These are phyloP conservation scores for Plasmodiophora brassicae DNA, from an alignment of 208 protist genomes.

Conservation along the genomic window DNA sequence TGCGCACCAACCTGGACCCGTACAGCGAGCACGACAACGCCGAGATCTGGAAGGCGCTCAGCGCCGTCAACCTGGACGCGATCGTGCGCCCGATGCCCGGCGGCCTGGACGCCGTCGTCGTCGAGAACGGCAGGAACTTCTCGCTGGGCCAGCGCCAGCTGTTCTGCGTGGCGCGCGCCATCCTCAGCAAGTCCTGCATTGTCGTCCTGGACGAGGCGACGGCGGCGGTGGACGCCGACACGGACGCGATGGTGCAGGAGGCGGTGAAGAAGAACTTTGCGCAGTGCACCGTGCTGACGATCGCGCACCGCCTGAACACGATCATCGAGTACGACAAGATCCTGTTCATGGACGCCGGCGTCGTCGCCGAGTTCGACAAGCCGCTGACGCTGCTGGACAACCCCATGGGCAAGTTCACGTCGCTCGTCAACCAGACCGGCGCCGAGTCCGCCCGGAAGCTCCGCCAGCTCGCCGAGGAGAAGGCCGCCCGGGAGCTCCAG, in stretches of 20 bases:
- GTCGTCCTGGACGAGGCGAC: constrained; percentile 62
- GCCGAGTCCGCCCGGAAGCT: constrained; percentile 17
- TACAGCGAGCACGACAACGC: constrained; percentile 63
- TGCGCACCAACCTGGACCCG: constrained; percentile 86
- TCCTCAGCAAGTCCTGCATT: constrained; percentile 68
- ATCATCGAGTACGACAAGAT: constrained; percentile 58
- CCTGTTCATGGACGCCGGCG: constrained; percentile 52
- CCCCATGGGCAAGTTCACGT: neutral
- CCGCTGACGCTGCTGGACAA: constrained; percentile 36
- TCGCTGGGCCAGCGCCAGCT: constrained; percentile 61
- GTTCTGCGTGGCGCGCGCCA: constrained; percentile 83
- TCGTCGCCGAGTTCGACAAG: constrained; percentile 40
- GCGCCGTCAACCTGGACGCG: constrained; percentile 53
- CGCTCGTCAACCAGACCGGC: constrained; percentile 20
- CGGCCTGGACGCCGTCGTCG: constrained; percentile 34
- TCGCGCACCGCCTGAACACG: constrained; percentile 61
- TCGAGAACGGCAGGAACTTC: constrained; percentile 51
- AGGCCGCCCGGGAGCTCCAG: neutral
- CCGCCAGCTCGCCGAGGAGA: neutral
- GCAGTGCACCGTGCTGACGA: constrained; percentile 55
- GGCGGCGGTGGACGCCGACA: constrained; percentile 50
- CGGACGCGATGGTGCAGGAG: constrained; percentile 50
- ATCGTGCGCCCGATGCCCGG: constrained; percentile 56
- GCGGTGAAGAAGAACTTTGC: constrained; percentile 32
- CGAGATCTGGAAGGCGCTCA: constrained; percentile 63